Conservation (phyloP, 1,284 basidiomycete genomes). For the Trichosporon faecale region DNA sequence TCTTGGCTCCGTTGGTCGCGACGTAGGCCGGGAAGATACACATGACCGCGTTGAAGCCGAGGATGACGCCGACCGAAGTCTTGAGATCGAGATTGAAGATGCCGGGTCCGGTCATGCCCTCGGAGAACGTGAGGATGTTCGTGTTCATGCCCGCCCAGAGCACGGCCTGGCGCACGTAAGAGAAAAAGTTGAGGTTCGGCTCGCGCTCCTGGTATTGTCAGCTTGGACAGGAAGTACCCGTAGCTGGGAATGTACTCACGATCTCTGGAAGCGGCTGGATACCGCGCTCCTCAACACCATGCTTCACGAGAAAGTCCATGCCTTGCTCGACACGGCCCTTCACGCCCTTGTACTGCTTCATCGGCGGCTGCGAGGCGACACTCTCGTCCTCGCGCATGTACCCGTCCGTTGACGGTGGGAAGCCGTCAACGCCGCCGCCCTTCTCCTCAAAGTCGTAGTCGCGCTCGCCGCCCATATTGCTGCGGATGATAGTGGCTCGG, state of each 20-base stretch:
- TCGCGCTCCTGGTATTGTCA: slow-evolving; percentile 22
- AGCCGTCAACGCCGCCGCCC: background rate
- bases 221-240: background rate
- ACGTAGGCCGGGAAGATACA: slow-evolving; percentile 43
- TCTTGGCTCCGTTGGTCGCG: slow-evolving; percentile 77
- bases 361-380: background rate
- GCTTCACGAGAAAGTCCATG: slow-evolving; percentile 42
- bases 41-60: slow-evolving; percentile 36
- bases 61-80: slow-evolving; percentile 35
- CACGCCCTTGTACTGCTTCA: slow-evolving; percentile 4
- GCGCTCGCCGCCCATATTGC: background rate
- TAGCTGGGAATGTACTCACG: slow-evolving; percentile 27
- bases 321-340: slow-evolving; percentile 12
- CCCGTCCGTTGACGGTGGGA: background rate
- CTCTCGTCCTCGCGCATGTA: slow-evolving; percentile 1
- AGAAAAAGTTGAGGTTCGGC: slow-evolving; percentile 25
- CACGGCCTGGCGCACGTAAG: slow-evolving; percentile 43
- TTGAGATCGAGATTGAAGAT: slow-evolving; percentile 40
- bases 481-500: background rate
- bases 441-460: slow-evolving; percentile 8
- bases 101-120: slow-evolving; percentile 45
- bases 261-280: slow-evolving; percentile 45
- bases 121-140: slow-evolving; percentile 50
- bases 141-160: slow-evolving; percentile 49
- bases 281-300: slow-evolving; percentile 49